phyloP scores from a whole-genome alignment of 2,329 filamentous ascomycete genomes.

The Cladophialophora immunda region DNA sequence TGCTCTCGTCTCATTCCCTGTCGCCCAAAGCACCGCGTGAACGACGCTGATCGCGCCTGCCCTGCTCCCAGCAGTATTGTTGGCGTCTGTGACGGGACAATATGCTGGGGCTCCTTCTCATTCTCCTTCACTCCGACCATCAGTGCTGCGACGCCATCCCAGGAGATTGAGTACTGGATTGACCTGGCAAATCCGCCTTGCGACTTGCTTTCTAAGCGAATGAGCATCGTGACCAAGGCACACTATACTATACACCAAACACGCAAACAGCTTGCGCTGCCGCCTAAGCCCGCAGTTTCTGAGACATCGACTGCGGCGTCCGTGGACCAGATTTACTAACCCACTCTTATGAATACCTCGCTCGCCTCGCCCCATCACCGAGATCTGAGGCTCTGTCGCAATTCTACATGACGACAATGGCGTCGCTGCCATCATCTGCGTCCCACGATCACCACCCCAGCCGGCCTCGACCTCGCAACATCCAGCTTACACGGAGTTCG shows the following conservation, averaged over 20 bases:
- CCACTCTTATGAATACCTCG: slow-evolving; percentile 27
- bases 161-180: slow-evolving; percentile 33
- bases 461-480: slow-evolving; percentile 30
- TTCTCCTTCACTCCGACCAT: slow-evolving; percentile 24
- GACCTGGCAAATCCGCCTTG: slow-evolving; percentile 2
- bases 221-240: slow-evolving; percentile 13
- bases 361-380: slow-evolving; percentile 9
- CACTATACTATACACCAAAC: slow-evolving; percentile 6
- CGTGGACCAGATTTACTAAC: slow-evolving; percentile 17
- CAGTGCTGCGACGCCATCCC: slow-evolving; percentile 33
- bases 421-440: slow-evolving; percentile 27
- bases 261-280: slow-evolving; percentile 13
- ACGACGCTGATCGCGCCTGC: slow-evolving; percentile 23
- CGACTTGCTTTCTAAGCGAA: slow-evolving; percentile 9
- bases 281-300: slow-evolving; percentile 18
- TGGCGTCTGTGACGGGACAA: slow-evolving; percentile 30
- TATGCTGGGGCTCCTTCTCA: slow-evolving; percentile 30
- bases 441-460: slow-evolving; percentile 23
- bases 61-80: slow-evolving; percentile 24
- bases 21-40: not conserved
- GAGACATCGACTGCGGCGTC: slow-evolving; percentile 18
- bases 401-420: slow-evolving; percentile 27
- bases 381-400: slow-evolving; percentile 12
- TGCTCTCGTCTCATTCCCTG: slow-evolving; percentile 11
- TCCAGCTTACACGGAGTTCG: slow-evolving; percentile 22